Base-by-base conservation (phyloP, 2,329 filamentous ascomycete genomes). In the Claviceps maximensis region DNA sequence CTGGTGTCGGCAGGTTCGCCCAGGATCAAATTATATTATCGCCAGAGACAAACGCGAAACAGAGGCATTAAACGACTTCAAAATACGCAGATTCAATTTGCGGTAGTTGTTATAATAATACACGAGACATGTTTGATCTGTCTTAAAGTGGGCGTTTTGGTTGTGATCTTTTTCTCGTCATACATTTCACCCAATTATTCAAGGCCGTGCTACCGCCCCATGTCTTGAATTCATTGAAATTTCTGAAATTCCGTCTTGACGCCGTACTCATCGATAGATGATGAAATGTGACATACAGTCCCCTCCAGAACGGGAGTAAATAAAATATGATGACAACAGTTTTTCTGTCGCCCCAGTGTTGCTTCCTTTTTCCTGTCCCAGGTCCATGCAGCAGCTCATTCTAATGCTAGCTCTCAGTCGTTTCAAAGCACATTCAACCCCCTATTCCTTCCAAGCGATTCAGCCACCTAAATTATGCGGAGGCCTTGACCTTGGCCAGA, bases 401-500 rank as follows among this genome's bases (percentile, higher is more conserved):
- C 67, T 68, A 68, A 67, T 65, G 56, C 63, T 64, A 64, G 60
- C 65, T 61, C 59, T 59, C 63, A 60, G 61, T 62, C 60, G 62
- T 59, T 60, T 69, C 58, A 54, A 54, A 53, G 36, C 40, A 52
- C 41, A 60, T 53, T 53, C 31, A 60, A 52, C 54, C 55, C 53
- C 8, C 55, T 56, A 59, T 57, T 61, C 63, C 62, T 54, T 55
- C 60, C 60, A 59, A 53, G 57, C 59, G 68, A 72, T 70, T 58
- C 60, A 61, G 50, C 58, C 60, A 67, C 71, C 27, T 29, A 33
- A 36, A 36, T 76, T 86, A 88, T 73, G 86, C 84, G 66, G 84
- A 77, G 67, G 86, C 84, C 79, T 86, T 87, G 76, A 95, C 78
- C 83, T 95, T 95, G 71, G 89, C 88, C 71, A 94, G 80, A 68